Percentiles rank a stretch among this genome's conserved stretches.
These are phyloP conservation scores for Filobasidium wieringae DNA, from an alignment of 768 basidiomycete genomes.

Conservation along the genomic window DNA sequence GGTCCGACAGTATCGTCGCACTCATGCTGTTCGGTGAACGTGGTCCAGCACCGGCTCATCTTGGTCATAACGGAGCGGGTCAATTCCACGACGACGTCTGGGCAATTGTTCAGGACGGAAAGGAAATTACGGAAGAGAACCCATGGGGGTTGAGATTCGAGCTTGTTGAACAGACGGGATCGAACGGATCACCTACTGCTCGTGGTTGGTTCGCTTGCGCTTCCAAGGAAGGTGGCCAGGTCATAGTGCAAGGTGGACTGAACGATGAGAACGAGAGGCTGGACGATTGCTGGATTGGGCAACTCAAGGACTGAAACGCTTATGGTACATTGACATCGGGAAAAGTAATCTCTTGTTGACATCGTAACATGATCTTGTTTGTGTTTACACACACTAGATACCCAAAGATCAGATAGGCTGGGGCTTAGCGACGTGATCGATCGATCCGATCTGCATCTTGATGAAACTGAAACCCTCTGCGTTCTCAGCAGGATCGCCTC, in stretches of 20 bases:
- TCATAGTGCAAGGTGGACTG: conserved; percentile 43
- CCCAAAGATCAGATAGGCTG: too few relatives aligned
- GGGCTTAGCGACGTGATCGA: too few relatives aligned
- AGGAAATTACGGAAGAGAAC: conserved; percentile 11
- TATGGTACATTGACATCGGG: too few relatives aligned
- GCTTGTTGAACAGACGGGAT: neutral
- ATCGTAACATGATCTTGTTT: too few relatives aligned
- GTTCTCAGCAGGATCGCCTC: too few relatives aligned
- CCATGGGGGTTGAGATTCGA: neutral
- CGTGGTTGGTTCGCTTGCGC: conserved; percentile 44
- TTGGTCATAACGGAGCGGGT: conserved; percentile 42
- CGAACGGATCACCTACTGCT: conserved; percentile 25
- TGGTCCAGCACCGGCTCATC: conserved; percentile 30
- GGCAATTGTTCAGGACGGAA: conserved; percentile 38
- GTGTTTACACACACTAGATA: too few relatives aligned
- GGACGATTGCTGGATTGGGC: conserved; percentile 41
- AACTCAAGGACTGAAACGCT: neutral
- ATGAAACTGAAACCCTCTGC: too few relatives aligned
- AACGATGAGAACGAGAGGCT: conserved; percentile 42
- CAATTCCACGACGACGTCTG: conserved; percentile 42
- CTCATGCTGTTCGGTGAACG: conserved; percentile 41
- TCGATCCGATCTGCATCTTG: too few relatives aligned
- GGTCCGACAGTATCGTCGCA: conserved; percentile 19
- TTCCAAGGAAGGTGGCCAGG: conserved; percentile 14
- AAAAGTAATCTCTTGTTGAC: too few relatives aligned